Conservation (phyloP, 768 basidiomycete species). For the Boletus subcaerulescens region DNA sequence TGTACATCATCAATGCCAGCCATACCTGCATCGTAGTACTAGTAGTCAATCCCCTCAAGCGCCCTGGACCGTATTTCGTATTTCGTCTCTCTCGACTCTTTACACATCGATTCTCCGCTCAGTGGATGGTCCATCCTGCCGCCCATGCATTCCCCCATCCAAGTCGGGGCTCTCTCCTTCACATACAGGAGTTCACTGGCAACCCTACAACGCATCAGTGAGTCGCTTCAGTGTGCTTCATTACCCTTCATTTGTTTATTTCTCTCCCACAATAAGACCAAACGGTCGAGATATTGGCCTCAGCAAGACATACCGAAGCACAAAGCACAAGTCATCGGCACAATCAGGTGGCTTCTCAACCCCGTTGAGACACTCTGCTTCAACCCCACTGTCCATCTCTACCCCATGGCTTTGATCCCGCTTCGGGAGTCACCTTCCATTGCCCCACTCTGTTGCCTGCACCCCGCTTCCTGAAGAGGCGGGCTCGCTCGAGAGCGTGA, state of each 20-base stretch:
- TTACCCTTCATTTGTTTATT: conserved; percentile 9
- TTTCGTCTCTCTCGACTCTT: conserved; percentile 1
- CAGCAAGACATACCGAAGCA: conserved; percentile 63
- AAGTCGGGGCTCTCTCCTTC: conserved; percentile 60
- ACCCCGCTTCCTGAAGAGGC: too few relatives aligned
- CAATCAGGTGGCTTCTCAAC: too few relatives aligned
- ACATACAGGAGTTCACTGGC: conserved; percentile 73
- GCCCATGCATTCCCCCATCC: conserved; percentile 55
- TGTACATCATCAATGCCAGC: too few relatives aligned
- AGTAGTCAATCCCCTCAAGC: conserved; percentile 32
- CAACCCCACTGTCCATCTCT: too few relatives aligned
- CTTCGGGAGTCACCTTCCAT: too few relatives aligned
- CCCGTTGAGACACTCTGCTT: too few relatives aligned
- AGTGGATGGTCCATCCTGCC: conserved; percentile 34
- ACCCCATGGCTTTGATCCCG: too few relatives aligned
- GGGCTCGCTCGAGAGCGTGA: too few relatives aligned
- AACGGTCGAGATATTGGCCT: conserved; percentile 84
- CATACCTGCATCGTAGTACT: too few relatives aligned
- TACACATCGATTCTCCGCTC: conserved; percentile 2
- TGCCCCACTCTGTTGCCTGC: too few relatives aligned
- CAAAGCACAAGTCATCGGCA: too few relatives aligned
- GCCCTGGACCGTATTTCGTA: background rate
- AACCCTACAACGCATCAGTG: conserved; percentile 70
- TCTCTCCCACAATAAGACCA: conserved; percentile 50
- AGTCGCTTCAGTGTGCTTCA: conserved; percentile 27